Base-by-base conservation (phyloP, 2,329 filamentous ascomycete species). In the Tolypocladium tundrense region DNA sequence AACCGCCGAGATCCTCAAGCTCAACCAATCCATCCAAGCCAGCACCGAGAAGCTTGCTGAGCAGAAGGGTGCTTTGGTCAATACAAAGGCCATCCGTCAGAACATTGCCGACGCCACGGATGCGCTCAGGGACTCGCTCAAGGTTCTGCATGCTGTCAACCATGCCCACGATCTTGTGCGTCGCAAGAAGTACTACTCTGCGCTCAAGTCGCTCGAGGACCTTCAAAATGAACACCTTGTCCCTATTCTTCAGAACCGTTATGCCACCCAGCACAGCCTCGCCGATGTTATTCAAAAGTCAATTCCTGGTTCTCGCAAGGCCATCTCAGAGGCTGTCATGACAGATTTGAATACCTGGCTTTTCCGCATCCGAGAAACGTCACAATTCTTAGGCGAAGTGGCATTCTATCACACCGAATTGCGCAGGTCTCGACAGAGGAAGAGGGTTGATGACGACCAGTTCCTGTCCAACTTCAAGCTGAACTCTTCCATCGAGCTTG, bases 271-370 rank as follows among this genome's bases (percentile, higher is more conserved):
- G 63, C 95, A 97, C 73, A 93, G 92, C 68, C 87, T 99, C 62
- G 94, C 94, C 39, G 91, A 95, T 68, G 85, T 96, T 77, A 97
- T 99, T 63, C 93, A 97, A 71, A 91, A 91, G 65, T 97, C 93
- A 0, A 93, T 97, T 39, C 94, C 94, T 1, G 86, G 90, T 4
- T 97, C 91, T 1, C 91, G 96, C 67, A 91, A 90, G 67, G 86
- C 90, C 55, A 97, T 99, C 58, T 93, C 93, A 4, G 93, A 97
- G 73, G 91, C 92, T 16, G 94, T 99, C 64, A 97, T 97, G 91
- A 88, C 85, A 2, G 94, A 99, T 72, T 75, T 99, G 57, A 97
- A 97, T 69, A 97, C 91, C 0, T 99, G 94, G 94, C 79, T 99
- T 11, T 99, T 88, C 68, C 87, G 90, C 27, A 96, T 99, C 62